Evolutionary conservation across 179 eudicot species (phyloP), one percentile per base, ranked within the genome.

Genomic region (Drosera spatulata): DNA sequence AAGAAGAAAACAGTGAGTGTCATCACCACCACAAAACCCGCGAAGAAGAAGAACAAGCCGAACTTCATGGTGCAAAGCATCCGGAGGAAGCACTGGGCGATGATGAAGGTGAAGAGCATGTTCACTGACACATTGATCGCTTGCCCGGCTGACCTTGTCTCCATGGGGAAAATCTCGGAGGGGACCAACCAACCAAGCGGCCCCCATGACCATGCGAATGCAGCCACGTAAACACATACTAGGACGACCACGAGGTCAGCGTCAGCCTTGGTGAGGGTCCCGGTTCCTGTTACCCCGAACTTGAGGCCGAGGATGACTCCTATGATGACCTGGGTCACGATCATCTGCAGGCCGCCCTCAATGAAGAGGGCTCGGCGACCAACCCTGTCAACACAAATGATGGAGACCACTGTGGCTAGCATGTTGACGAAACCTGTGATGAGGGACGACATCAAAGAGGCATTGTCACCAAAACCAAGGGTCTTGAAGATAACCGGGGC

Each of bases 261-360:
- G 6, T 49, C 62, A 2, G 7, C 46, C 50, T 56, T 62, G 40
- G 3, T 77, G 80, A 77, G 75, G 59, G 75, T 78, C n/a, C n/a
- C n/a, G n/a, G n/a, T n/a, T n/a, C n/a, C n/a, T n/a, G n/a, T n/a
- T n/a, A n/a, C n/a, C n/a, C n/a, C n/a, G n/a, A n/a, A n/a, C n/a
- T n/a, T n/a, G n/a, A n/a, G n/a, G n/a, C n/a, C n/a, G 1, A 73
- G 78, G 50, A 77, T 81, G 45, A 81, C 78, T 6, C 85, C 85
- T 1, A 81, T 81, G 4, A n/a, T n/a, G n/a, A n/a, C n/a, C n/a
- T n/a, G n/a, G n/a, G n/a, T n/a, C n/a, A n/a, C n/a, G n/a, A n/a
- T n/a, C n/a, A n/a, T n/a, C n/a, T n/a, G n/a, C n/a, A n/a, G n/a
- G n/a, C n/a, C n/a, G n/a, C n/a, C n/a, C n/a, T n/a, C n/a, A n/a